These are phyloP conservation scores for Salix udensis DNA, from an alignment of 345 rosid species.

Conservation along the genomic window DNA sequence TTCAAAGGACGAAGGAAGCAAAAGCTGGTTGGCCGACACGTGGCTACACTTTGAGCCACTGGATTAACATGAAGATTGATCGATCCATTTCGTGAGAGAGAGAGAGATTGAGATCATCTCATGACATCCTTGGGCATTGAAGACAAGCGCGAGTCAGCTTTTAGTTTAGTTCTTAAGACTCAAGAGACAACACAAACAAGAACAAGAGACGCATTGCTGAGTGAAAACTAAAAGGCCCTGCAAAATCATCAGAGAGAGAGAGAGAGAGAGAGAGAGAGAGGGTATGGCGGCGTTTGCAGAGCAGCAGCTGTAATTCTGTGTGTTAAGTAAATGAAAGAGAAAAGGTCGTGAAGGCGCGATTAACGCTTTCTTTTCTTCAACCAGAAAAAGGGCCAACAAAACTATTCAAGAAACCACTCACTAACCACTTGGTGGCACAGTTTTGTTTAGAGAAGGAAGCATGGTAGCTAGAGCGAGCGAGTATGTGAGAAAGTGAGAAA, in stretches of 20 bases:
- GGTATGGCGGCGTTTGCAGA: slow-evolving; percentile 76
- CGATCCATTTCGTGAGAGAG: not conserved
- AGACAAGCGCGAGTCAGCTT: slow-evolving; percentile 8
- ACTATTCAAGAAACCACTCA: not conserved
- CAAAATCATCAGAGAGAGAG: slow-evolving; percentile 19
- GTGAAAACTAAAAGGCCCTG: slow-evolving; percentile 16
- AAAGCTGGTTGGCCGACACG: slow-evolving; percentile 26
- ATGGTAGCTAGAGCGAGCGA: no score
- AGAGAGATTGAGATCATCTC: slow-evolving; percentile 17
- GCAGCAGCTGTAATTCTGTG: slow-evolving; percentile 38
- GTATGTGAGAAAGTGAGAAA: no score
- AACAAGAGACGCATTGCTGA: slow-evolving; percentile 22
- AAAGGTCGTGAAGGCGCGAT: slow-evolving; percentile 4
- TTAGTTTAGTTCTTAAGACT: slow-evolving; percentile 11
- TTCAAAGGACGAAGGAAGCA: slow-evolving; percentile 22
- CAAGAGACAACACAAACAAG: not conserved
- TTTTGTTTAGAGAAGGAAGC: no score
- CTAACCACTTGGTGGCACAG: not conserved
- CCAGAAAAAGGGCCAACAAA: not conserved
- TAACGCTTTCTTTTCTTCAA: not conserved
- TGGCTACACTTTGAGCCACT: slow-evolving; percentile 12
- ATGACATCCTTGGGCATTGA: slow-evolving; percentile 18
- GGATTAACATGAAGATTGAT: slow-evolving; percentile 25
- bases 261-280: slow-evolving; percentile 35
- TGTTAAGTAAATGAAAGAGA: slow-evolving; percentile 21